Evolutionary conservation across 306 rosid genomes (phyloP), one percentile per base, ranked within the genome.

Genomic region (Trifolium repens): DNA sequence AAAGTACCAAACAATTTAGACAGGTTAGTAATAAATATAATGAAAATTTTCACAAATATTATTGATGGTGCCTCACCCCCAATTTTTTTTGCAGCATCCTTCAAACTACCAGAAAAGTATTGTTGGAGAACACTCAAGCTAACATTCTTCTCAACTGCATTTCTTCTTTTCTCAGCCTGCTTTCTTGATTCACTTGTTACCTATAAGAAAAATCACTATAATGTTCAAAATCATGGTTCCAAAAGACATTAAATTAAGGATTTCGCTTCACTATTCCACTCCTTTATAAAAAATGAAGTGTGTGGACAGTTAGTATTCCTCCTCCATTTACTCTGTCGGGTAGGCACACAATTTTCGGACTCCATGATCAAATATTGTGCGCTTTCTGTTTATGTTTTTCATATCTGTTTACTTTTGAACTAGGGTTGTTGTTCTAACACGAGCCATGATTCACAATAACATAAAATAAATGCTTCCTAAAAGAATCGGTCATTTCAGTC

Each of bases 61-160:
- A 67, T 63, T 6, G 11, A 30, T 12, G 58, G 39, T 67, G 75
- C 68, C 93, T 84, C 83, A 93, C 98, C 98, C 16, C 99, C 99
- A 55, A 92, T 87, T 85, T 90, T 90, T 80, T 89, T 96, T 37
- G 99, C 98, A 12, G 99, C 99, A 79, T 96, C 98, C 88, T 96
- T 96, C 35, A 96, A 88, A 87, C 96, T 96, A 73, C 99, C 97
- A 70, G 99, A 92, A 77, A 96, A 96, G 80, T 96, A 87, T 69
- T 88, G 98, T 76, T 88, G 98, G 69, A 96, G 96, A 68, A 96
- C 96, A 74, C 87, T 90, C 85, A 91, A 84, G 84, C 98, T 91
- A 81, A 94, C 96, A 81, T 78, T 91, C 83, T 89, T 94, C 89
- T 91, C 94, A 46, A 86, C 87, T 13, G 92, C 79, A 80, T 84